Percentiles rank a stretch among this genome's conserved stretches.
These are phyloP conservation scores for Boletus sp. DNA, from an alignment of 768 basidiomycete genomes.

Conservation along the genomic window DNA sequence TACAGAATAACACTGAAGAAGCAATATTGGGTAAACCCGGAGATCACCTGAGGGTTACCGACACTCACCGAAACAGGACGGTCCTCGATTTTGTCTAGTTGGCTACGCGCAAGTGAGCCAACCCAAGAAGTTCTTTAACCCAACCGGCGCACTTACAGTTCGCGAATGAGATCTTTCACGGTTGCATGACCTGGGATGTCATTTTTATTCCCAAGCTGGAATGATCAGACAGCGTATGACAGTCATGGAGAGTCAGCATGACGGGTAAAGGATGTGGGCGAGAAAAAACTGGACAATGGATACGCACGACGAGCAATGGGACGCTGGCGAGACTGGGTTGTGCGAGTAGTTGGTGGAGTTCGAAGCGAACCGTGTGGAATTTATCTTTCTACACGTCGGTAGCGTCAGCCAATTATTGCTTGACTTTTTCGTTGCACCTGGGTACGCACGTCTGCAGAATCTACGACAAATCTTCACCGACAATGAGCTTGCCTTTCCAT, in stretches of 20 bases:
- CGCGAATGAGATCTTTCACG: conserved; percentile 81
- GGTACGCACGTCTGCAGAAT: conserved; percentile 76
- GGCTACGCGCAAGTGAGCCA: conserved; percentile 31
- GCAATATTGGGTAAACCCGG: not conserved
- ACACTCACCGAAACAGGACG: conserved; percentile 81
- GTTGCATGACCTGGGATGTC: conserved; percentile 74
- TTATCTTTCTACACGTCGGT: conserved; percentile 57
- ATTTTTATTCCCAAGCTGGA: conserved; percentile 89
- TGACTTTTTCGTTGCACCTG: not conserved
- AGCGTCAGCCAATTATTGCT: not conserved
- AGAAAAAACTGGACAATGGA: not conserved
- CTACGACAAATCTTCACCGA: conserved; percentile 78
- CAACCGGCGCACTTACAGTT: conserved; percentile 48
- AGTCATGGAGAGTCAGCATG: not conserved
- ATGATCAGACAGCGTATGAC: not conserved
- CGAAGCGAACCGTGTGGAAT: conserved; percentile 80
- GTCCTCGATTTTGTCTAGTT: conserved; percentile 77
- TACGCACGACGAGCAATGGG: conserved; percentile 77
- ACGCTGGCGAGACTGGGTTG: conserved; percentile 67
- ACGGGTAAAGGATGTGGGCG: not conserved
- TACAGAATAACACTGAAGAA: conserved; percentile 74
- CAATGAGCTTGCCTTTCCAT: conserved; percentile 16
- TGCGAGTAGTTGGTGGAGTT: conserved; percentile 75
- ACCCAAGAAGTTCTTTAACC: too few species aligned
- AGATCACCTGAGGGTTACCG: not conserved